These are phyloP conservation scores for Naegleria lovaniensis DNA, from an alignment of 208 protist species.

Conservation along the genomic window DNA sequence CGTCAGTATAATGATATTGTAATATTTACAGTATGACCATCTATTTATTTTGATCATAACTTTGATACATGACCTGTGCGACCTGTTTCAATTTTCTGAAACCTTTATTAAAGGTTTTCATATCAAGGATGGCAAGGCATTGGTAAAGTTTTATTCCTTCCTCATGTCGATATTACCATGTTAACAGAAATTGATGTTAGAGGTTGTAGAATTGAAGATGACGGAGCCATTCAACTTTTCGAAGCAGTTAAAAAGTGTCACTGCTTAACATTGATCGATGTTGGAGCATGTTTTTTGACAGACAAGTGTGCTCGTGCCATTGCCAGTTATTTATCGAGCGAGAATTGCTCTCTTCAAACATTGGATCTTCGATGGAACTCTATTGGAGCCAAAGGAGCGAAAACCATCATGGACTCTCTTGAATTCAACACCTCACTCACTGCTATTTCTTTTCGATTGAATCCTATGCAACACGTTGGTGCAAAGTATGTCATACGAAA, in stretches of 20 bases:
- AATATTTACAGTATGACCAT: too few species aligned
- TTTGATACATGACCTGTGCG: too few species aligned
- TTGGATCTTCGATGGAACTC: background rate
- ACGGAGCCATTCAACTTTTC: background rate
- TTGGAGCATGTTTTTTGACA: background rate
- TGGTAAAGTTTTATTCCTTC: background rate
- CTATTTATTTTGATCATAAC: too few species aligned
- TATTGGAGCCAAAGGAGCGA: background rate
- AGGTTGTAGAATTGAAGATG: background rate
- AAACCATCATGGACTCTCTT: background rate
- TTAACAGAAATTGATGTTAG: background rate
- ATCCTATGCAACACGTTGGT: background rate
- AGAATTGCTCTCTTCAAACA: background rate
- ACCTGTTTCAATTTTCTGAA: too few species aligned
- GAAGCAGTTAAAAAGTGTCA: background rate
- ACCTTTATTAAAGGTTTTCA: too few species aligned
- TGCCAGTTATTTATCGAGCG: background rate
- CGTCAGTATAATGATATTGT: too few species aligned
- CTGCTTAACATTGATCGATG: background rate
- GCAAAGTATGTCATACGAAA: background rate
- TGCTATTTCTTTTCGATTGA: background rate
- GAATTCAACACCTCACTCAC: background rate
- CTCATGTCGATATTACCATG: background rate
- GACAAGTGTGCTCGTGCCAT: background rate
- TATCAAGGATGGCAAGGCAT: background rate